Conservation (phyloP, 1,284 basidiomycete genomes). For the Cryptococcus depauperatus region DNA sequence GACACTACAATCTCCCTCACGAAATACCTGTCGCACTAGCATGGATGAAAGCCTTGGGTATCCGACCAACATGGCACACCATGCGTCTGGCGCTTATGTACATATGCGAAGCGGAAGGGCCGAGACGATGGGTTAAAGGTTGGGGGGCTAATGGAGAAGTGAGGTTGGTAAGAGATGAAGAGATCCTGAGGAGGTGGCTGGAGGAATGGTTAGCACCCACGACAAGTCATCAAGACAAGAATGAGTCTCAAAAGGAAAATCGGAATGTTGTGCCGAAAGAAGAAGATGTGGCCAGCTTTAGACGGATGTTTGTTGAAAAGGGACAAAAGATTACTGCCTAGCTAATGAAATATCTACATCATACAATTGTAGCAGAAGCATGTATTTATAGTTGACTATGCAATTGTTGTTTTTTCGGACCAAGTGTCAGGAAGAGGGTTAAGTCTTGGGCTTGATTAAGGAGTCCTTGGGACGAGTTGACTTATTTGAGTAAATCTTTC, state of each 20-base stretch:
- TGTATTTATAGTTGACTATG: too few species aligned
- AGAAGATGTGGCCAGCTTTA: constrained; percentile 23
- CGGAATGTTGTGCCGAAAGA: constrained; percentile 49
- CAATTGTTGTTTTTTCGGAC: too few species aligned
- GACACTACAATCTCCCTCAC: constrained; percentile 48
- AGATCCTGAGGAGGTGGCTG: constrained; percentile 55
- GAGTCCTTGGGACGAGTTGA: too few species aligned
- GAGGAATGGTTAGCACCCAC: constrained; percentile 54
- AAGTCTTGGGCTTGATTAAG: too few species aligned
- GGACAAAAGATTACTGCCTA: constrained; percentile 9
- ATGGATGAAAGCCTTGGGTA: constrained; percentile 62
- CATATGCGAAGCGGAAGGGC: constrained; percentile 61
- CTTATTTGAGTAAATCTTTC: too few species aligned
- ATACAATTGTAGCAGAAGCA: too few species aligned
- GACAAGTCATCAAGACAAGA: not conserved
- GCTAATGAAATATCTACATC: too few species aligned
- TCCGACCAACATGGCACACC: constrained; percentile 53
- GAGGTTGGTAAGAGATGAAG: constrained; percentile 46
- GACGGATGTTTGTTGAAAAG: constrained; percentile 12
- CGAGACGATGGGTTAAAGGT: constrained; percentile 54
- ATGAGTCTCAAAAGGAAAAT: not conserved
- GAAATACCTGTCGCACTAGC: constrained; percentile 64
- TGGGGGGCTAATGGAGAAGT: constrained; percentile 34
- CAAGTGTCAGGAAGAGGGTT: too few species aligned
- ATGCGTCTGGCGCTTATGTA: constrained; percentile 59